phyloP scores from a whole-genome alignment of 371 early-diverging fungal genomes.

The Blakeslea trispora region DNA sequence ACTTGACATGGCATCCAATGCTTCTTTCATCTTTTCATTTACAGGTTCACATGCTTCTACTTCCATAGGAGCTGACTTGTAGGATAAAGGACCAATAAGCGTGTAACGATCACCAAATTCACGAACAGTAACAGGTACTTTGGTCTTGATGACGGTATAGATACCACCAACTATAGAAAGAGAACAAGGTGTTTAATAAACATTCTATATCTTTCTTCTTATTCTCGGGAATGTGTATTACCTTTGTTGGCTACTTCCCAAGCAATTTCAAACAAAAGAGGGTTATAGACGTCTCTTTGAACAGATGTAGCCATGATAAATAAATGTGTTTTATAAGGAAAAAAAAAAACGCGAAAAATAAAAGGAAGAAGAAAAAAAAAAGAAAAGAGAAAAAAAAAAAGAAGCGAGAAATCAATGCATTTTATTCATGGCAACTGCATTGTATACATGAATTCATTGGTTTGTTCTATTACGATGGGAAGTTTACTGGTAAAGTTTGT shows the following conservation, averaged over 20 bases:
- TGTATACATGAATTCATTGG: background rate
- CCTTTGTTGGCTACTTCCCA: constrained; percentile 99
- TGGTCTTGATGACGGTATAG: constrained; percentile 96
- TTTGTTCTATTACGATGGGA: constrained; percentile 10
- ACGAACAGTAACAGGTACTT: constrained; percentile 90
- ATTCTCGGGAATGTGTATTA: constrained; percentile 37
- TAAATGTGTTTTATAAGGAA: constrained; percentile 1
- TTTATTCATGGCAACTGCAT: background rate
- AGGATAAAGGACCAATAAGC: constrained; percentile 69
- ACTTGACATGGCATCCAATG: constrained; percentile 69
- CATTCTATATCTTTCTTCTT: too few species aligned
- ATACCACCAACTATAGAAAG: constrained; percentile 89
- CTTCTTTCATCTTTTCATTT: constrained; percentile 63
- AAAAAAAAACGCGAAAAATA: background rate
- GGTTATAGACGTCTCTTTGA: constrained; percentile 40
- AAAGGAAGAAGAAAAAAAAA: constrained; percentile 7
- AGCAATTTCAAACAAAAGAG: constrained; percentile 88
- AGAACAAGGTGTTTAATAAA: constrained; percentile 3
- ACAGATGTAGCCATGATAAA: constrained; percentile 11
- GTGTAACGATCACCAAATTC: constrained; percentile 85
- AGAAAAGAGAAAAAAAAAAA: constrained; percentile 9
- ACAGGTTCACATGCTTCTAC: constrained; percentile 82
- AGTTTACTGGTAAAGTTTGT: constrained; percentile 12
- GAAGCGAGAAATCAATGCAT: constrained; percentile 9
- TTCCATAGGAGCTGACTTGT: constrained; percentile 83